Evolutionary conservation across 2,329 filamentous ascomycete genomes (phyloP), one percentile per base, ranked within the genome.

Genomic region (Ascochyta fabae): DNA sequence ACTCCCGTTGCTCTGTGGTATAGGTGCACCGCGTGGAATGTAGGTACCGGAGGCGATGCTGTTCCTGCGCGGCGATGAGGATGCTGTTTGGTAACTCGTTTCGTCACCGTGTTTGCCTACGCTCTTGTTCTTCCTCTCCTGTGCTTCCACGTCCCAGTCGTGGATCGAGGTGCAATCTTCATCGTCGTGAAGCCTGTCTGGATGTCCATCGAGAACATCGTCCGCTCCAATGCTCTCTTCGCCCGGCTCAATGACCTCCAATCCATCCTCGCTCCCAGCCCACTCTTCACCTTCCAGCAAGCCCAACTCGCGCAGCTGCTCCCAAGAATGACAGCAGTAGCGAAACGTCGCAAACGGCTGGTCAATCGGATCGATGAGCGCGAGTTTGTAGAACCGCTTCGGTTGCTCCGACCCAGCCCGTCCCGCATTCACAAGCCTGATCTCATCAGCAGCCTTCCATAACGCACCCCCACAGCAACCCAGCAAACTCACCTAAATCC

Each of bases 341-440:
- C 74, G 68, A 57, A 83, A 81, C 1, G 68, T 78, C 4, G 73
- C 80, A 56, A 79, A 82, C 2, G 81, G 81, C 60, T 74, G 64
- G 59, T 83, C 79, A 6, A 78, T 48, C 1, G 80, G 74, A 64
- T 84, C 81, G 19, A 82, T 66, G 16, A 84, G 74, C 1, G 79
- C 77, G 48, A 81, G 83, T 47, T 75, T 77, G 66, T 83, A 83
- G 64, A 75, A 80, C 3, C 74, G 70, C 56, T 75, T 77, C 8
- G 77, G 78, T 10, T 79, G 73, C 31, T 76, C 68, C 31, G 65
- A 58, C 45, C 74, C 74, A 8, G 77, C 66, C 22, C 66, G 63
- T 4, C 78, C 78, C 35, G 70, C 76, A 46, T 69, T 72, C 26
- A 73, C 56, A 7, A 79, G 67, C 16, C 76, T 78, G 43, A 10